Percentiles rank a stretch among this genome's conserved stretches.
phyloP scores from a whole-genome alignment of 1,284 basidiomycete genomes.

The Ceratobasidium sp. region DNA sequence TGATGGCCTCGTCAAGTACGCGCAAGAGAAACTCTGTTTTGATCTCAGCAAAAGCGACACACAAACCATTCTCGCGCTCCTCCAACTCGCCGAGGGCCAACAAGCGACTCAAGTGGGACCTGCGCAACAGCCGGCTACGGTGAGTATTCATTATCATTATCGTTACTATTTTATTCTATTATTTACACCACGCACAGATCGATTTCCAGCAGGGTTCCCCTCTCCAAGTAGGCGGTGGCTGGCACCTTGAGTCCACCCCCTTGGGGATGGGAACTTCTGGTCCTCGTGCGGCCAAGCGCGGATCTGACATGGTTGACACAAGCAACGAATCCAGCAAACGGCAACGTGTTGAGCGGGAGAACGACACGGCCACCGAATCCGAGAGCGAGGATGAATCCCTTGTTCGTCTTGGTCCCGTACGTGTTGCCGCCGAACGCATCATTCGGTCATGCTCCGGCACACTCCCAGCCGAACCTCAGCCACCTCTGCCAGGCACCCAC shows the following conservation, averaged over 20 bases:
- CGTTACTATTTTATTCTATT: neutral
- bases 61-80: neutral
- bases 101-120: slow-evolving; percentile 27
- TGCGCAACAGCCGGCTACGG: slow-evolving; percentile 13
- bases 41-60: neutral
- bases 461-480: neutral
- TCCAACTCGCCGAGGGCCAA: slow-evolving; percentile 15
- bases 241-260: neutral
- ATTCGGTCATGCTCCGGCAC: no score
- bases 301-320: neutral
- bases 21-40: slow-evolving; percentile 1
- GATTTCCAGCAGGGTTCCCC: neutral
- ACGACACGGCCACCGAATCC: neutral
- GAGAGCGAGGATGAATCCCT: neutral
- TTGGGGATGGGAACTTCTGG: neutral
- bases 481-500: neutral
- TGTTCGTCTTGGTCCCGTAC: neutral
- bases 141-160: neutral
- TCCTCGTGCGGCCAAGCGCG: neutral
- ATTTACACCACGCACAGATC: neutral
- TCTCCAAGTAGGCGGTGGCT: slow-evolving; percentile 24
- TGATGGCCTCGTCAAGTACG: neutral
- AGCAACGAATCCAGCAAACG: neutral
- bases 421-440: neutral
- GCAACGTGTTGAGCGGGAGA: neutral